phyloP scores from a whole-genome alignment of 2,329 filamentous ascomycete species.

The Aspergillus aculeatinus region DNA sequence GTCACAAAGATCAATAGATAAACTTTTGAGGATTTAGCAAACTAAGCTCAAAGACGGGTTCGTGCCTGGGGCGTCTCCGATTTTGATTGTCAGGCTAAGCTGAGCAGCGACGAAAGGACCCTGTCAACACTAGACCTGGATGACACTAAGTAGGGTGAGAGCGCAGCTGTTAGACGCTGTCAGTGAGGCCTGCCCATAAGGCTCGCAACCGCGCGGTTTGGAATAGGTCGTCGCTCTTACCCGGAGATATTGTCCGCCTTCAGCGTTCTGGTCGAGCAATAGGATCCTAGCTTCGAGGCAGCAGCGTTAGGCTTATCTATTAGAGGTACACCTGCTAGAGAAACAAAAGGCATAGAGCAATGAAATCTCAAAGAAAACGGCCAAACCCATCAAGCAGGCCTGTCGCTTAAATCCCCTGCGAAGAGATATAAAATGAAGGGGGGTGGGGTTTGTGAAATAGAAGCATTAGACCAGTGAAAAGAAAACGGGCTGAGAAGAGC shows the following conservation, averaged over 20 bases:
- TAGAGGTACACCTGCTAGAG: neutral
- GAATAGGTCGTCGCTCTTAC: constrained; percentile 8
- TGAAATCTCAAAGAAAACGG: neutral
- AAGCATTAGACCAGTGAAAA: constrained; percentile 5
- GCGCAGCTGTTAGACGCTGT: constrained; percentile 8
- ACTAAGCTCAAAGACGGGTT: constrained; percentile 15
- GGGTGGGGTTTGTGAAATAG: neutral
- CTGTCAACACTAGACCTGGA: constrained; percentile 17
- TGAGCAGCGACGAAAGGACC: constrained; percentile 26
- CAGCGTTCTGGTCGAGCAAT: constrained; percentile 4
- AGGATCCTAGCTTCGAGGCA: neutral
- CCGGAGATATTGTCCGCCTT: neutral
- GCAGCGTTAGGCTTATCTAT: neutral
- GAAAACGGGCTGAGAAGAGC: constrained; percentile 3
- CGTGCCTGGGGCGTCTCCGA: constrained; percentile 12
- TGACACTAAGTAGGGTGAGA: constrained; percentile 17
- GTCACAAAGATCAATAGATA: neutral
- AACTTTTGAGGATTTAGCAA: constrained; percentile 1
- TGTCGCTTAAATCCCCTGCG: neutral
- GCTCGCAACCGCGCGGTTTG: constrained; percentile 13
- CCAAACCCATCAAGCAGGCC: neutral
- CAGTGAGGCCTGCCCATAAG: constrained; percentile 12
- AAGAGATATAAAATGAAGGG: constrained; percentile 5
- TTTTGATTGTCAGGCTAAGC: constrained; percentile 22
- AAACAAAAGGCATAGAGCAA: neutral